phyloP scores from a whole-genome alignment of 2,329 filamentous ascomycete genomes.

The Berkeleyomyces basicola region DNA sequence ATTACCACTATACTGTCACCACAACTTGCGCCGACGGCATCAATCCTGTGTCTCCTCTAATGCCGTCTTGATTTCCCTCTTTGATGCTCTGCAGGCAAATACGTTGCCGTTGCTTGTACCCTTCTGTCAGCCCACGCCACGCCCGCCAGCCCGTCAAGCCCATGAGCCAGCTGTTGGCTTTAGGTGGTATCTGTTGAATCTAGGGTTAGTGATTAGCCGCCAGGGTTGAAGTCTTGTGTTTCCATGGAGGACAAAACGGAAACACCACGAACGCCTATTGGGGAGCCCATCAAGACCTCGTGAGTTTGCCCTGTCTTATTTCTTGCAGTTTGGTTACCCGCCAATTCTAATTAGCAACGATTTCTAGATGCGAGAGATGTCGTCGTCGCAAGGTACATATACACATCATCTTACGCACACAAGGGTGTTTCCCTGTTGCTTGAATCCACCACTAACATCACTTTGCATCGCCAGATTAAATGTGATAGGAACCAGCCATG shows the following conservation, averaged over 20 bases:
- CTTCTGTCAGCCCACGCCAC: too few relatives aligned
- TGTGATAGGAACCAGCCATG: conserved; percentile 36
- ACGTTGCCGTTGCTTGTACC: too few relatives aligned
- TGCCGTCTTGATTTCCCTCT: background rate
- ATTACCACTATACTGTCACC: background rate
- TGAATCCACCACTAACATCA: conserved; percentile 17
- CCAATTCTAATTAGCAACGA: background rate
- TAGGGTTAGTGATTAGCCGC: background rate
- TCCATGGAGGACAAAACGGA: conserved; percentile 16
- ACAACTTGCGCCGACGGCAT: background rate
- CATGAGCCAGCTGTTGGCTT: background rate
- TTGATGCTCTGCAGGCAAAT: background rate
- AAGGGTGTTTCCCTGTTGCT: background rate
- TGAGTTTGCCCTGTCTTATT: conserved; percentile 16
- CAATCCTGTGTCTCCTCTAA: background rate
- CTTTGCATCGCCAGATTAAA: conserved; percentile 24
- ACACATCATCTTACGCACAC: background rate
- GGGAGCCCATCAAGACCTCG: conserved; percentile 24
- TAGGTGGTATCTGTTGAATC: background rate
- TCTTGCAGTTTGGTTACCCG: background rate
- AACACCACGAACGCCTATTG: conserved; percentile 18
- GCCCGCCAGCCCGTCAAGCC: background rate
- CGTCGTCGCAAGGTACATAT: conserved; percentile 25
- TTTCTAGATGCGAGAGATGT: conserved; percentile 26
- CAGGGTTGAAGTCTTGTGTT: background rate